Base-by-base conservation (phyloP, 2,329 filamentous ascomycete species). In the Alternaria conjuncta region DNA sequence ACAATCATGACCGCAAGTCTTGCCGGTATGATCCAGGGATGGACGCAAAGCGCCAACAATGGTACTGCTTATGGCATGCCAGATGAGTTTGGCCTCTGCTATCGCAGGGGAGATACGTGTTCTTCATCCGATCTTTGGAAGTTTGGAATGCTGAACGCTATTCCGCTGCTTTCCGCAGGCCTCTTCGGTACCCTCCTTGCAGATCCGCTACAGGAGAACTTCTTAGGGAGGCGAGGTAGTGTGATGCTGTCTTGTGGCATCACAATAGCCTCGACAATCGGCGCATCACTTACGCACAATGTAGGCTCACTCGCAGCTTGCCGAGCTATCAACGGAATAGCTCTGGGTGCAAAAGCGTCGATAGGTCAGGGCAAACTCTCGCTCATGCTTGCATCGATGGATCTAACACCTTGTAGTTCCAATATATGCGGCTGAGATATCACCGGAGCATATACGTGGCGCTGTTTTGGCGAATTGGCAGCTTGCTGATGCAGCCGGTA, bases 391-490 rank as follows among this genome's bases (percentile, higher is more conserved):
- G 3, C 10, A 2, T 20, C 10, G 9, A 25, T 1, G 18, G n/a
- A 7, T 3, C 43, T 67, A 18, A 65, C 20, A 6, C 2, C 15
- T 10, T 9, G 13, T 15, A 69, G 67, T 70, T 28, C 70, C 70
- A 0, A 71, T 72, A 15, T 71, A 71, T 50, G 68, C 70, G 7
- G 70, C 70, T 12, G 70, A 72, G 36, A 53, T 71, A 25, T 63
- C 65, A 5, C 70, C 69, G 1, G 69, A 72, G 47, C 70, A 72
- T 45, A 71, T 72, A 15, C 64, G 70, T 2, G 70, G 70, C 6
- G 67, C 63, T 20, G 66, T 72, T 4, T 50, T 72, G 11, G 69
- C 70, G 5, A 72, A 71, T 21, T 72, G 70, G 70, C 70, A 72
- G 45, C 61, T 72, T 6, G 69, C 69, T 10, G 70, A 71, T 62